Conservation (phyloP, 2,329 filamentous ascomycete genomes). For the Golovinomyces cichoracearum region DNA sequence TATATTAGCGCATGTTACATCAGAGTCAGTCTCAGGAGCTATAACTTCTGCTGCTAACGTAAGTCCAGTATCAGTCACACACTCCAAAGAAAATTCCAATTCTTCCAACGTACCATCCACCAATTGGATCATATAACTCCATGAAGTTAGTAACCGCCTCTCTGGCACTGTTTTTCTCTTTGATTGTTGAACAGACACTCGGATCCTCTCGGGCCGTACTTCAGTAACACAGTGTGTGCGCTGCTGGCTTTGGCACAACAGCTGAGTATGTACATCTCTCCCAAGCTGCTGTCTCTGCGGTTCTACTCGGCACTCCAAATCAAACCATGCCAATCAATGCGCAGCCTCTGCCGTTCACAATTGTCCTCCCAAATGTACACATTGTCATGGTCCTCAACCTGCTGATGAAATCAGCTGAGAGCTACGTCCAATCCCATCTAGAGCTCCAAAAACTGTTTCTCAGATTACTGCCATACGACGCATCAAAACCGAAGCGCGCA, state of each 20-base stretch:
- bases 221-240: neutral
- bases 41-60: neutral
- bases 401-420: neutral
- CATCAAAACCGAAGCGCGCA: neutral
- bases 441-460: neutral
- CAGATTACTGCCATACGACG: neutral
- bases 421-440: neutral
- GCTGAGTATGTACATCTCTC: neutral
- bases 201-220: neutral
- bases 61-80: neutral
- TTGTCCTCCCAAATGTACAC: neutral
- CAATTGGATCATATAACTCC: neutral
- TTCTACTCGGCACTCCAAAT: neutral
- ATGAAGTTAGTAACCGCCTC: too few species aligned
- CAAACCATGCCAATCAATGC: neutral
- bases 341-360: neutral
- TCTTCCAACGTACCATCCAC: neutral
- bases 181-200: neutral
- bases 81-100: neutral
- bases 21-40: neutral
- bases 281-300: neutral
- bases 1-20: neutral
- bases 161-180: neutral
- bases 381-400: neutral
- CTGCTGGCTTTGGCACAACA: neutral